phyloP scores from a whole-genome alignment of 768 basidiomycete species.

The Strobilomyces confusus region DNA sequence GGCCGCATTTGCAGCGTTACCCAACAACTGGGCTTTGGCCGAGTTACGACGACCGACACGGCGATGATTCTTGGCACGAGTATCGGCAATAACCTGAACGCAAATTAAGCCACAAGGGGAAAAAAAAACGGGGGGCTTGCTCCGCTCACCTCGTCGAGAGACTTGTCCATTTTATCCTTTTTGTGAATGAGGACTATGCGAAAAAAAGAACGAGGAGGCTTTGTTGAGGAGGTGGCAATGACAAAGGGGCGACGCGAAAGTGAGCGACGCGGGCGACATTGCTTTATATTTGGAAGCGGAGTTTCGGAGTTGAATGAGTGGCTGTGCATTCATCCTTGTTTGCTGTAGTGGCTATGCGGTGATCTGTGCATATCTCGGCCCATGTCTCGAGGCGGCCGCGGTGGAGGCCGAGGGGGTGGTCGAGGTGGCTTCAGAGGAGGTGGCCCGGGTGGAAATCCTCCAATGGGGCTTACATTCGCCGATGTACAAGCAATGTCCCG shows the following conservation, averaged over 20 bases:
- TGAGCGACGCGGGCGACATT: neutral
- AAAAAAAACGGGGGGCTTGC: slow-evolving; percentile 5
- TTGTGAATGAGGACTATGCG: neutral
- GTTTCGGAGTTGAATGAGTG: slow-evolving; percentile 23
- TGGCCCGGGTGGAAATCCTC: slow-evolving; percentile 43
- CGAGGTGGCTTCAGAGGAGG: slow-evolving; percentile 58
- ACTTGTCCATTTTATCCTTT: slow-evolving; percentile 57
- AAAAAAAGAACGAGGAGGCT: neutral
- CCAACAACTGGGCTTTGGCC: slow-evolving; percentile 59
- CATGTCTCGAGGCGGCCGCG: slow-evolving; percentile 53
- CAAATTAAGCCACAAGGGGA: slow-evolving; percentile 1
- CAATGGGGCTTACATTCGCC: slow-evolving; percentile 78
- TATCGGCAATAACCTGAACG: slow-evolving; percentile 60
- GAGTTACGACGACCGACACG: slow-evolving; percentile 41
- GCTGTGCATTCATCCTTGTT: neutral
- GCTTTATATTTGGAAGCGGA: slow-evolving; percentile 25
- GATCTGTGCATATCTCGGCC: neutral
- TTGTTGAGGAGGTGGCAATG: slow-evolving; percentile 19
- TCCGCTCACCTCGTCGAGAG: slow-evolving; percentile 73
- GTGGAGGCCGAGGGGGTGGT: slow-evolving; percentile 50
- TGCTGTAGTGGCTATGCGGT: slow-evolving; percentile 7
- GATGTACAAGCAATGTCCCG: slow-evolving; percentile 75
- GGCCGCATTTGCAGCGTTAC: slow-evolving; percentile 46
- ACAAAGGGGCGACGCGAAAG: slow-evolving; percentile 28
- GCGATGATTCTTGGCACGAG: slow-evolving; percentile 47